Conservation (phyloP, 345 rosid species). For the Anastatica hierochuntica region DNA sequence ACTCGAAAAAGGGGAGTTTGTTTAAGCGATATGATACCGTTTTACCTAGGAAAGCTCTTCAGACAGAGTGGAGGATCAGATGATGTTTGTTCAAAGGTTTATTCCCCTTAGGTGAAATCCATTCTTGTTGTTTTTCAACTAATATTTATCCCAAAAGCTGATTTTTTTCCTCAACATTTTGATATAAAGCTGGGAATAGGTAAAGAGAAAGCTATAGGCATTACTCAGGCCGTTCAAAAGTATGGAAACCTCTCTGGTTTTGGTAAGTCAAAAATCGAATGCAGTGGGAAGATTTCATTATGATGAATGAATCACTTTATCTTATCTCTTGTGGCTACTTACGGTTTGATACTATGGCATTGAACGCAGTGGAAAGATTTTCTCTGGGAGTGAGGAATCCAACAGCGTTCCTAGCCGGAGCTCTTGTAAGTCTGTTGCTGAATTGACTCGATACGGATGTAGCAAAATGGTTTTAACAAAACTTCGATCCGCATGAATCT, state of each 20-base stretch:
- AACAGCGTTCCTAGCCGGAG: constrained; percentile 72
- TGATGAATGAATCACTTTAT: too few relatives aligned
- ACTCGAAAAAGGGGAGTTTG: constrained; percentile 90
- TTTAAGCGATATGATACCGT: constrained; percentile 91
- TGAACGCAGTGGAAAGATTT: constrained; percentile 69
- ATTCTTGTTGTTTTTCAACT: neutral
- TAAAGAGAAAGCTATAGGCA: constrained; percentile 52
- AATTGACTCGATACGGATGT: neutral
- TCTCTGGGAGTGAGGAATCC: constrained; percentile 84
- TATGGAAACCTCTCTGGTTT: constrained; percentile 76
- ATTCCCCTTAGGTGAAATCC: constrained; percentile 12
- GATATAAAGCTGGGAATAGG: constrained; percentile 57
- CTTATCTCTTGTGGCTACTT: too few relatives aligned
- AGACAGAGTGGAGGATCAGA: constrained; percentile 57
- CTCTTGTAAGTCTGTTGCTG: constrained; percentile 42
- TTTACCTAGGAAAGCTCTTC: constrained; percentile 74
- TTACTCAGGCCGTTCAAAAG: constrained; percentile 43
- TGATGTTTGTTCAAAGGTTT: constrained; percentile 74
- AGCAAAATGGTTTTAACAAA: neutral
- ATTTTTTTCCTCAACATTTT: too few relatives aligned
- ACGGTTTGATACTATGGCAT: too few relatives aligned
- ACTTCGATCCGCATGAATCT: neutral
- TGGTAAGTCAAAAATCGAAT: constrained; percentile 39
- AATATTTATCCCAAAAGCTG: neutral
- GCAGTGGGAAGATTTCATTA: neutral